Evolutionary conservation across 2,329 filamentous ascomycete species (phyloP).

Genomic region (Hypoxylon sp.): DNA sequence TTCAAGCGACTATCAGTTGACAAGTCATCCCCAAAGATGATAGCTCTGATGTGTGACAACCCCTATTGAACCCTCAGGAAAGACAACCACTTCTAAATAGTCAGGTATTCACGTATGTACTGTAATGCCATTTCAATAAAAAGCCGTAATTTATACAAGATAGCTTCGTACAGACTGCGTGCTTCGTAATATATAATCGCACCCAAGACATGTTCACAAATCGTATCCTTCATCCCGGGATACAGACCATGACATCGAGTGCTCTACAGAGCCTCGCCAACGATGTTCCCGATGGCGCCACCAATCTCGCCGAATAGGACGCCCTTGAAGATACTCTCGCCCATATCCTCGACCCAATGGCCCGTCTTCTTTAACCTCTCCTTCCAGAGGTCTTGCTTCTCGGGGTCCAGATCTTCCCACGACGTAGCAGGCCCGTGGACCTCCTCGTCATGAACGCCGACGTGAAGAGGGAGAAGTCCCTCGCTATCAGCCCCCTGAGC

Average conservation of each 20-base stretch:
- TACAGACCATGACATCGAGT: not conserved
- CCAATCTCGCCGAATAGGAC: constrained; percentile 79
- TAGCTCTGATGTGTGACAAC: no score
- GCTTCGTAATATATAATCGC: constrained; percentile 20
- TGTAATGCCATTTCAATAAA: not conserved
- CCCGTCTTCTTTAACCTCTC: constrained; percentile 72
- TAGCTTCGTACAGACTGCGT: constrained; percentile 29
- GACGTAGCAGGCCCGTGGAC: constrained; percentile 61
- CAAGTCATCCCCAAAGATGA: no score
- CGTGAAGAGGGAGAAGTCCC: constrained; percentile 45
- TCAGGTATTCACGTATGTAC: not conserved
- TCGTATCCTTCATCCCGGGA: not conserved
- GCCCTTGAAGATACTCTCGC: constrained; percentile 77
- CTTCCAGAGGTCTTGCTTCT: constrained; percentile 74
- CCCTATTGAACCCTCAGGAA: no score
- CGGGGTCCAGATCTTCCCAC: constrained; percentile 74
- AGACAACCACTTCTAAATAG: no score
- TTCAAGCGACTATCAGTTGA: no score
- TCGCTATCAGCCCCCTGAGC: constrained; percentile 37
- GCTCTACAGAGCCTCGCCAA: constrained; percentile 51
- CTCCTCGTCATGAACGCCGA: constrained; percentile 57
- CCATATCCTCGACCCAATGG: constrained; percentile 81
- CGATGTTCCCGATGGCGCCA: constrained; percentile 64
- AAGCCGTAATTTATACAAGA: constrained; percentile 31
- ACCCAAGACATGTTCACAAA: not conserved